Percentiles rank a stretch among this genome's conserved stretches.
Conservation (phyloP, 2,329 filamentous ascomycete genomes). For the Bertia moriformis region DNA sequence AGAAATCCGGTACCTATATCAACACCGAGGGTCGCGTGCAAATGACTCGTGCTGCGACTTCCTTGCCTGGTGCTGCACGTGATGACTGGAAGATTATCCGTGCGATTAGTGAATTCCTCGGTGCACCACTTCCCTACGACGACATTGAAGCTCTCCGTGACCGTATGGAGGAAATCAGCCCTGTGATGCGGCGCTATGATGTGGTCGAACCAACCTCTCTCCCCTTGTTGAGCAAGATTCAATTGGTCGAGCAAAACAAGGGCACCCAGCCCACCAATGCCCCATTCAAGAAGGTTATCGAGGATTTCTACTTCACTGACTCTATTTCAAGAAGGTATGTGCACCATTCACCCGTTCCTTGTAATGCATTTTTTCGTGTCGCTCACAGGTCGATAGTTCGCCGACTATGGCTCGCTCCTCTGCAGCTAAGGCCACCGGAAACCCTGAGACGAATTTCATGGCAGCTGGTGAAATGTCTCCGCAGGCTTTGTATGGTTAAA, state of each 20-base stretch:
- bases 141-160: slow-evolving; percentile 79
- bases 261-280: slow-evolving; percentile 58
- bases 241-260: slow-evolving; percentile 94
- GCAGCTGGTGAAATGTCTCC: slow-evolving; percentile 39
- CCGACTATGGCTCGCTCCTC: slow-evolving; percentile 98
- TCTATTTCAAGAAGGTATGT: slow-evolving; percentile 85
- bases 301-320: slow-evolving; percentile 98
- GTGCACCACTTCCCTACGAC: slow-evolving; percentile 76
- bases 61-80: slow-evolving; percentile 73
- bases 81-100: slow-evolving; percentile 99
- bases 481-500: slow-evolving; percentile 12
- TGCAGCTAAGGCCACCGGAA: slow-evolving; percentile 72
- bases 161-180: slow-evolving; percentile 89
- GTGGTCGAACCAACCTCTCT: slow-evolving; percentile 71
- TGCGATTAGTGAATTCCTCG: slow-evolving; percentile 80
- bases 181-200: slow-evolving; percentile 78
- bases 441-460: slow-evolving; percentile 68
- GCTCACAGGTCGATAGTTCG: slow-evolving; percentile 40
- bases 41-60: slow-evolving; percentile 79
- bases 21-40: slow-evolving; percentile 97
- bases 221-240: slow-evolving; percentile 70
- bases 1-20: slow-evolving; percentile 90
- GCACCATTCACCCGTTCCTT: neutral
- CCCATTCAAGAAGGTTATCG: slow-evolving; percentile 70
- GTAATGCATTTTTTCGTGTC: slow-evolving; percentile 1